Evolutionary conservation across 371 early-diverging fungal species (phyloP), one percentile per base, ranked within the genome.

Genomic region (Syncephalis plumigaleata): DNA sequence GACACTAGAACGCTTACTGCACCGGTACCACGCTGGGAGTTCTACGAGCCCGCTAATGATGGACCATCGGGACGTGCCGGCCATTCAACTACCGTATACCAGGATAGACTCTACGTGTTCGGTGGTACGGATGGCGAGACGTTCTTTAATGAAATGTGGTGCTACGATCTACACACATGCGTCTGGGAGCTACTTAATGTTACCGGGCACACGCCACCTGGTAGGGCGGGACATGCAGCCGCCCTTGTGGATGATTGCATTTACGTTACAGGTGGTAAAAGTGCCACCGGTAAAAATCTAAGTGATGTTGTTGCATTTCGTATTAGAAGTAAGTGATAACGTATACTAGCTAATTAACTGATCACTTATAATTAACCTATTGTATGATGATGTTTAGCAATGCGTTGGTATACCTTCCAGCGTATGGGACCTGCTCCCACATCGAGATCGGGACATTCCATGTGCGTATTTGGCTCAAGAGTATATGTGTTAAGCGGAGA

Each of bases 61-160:
- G 62, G 68, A 21, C 79, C 79, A 36, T 52, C 69, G 13, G 65
- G 67, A 42, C 61, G 79, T 56, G 59, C 71, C 46, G 72, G 75
- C 17, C 79, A 78, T 53, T 63, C 67, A 26, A 65, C 72, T 52
- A 69, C 65, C 23, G 58, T 73, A 4, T 68, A 58, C 45, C 65
- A 74, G 22, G 66, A 71, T 53, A 70, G 66, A 53, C 49, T 78
- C n/a, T 75, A 70, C 53, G 66, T 78, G 72, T 75, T 81, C 55
- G 84, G 84, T 46, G 86, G 86, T 39, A 74, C 71, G 23, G 71
- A 83, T 53, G 77, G 79, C 46, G 67, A 72, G 18, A 59, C 55
- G 42, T 67, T 75, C 47, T 78, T 70, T 52, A 81, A 81, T 52
- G 86, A 85, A 55, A 63, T 83, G 55, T 85, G 84, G 86, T 60